Evolutionary conservation across 108 stramenopile species (phyloP).

Genomic region (Cyclotella baltica): DNA sequence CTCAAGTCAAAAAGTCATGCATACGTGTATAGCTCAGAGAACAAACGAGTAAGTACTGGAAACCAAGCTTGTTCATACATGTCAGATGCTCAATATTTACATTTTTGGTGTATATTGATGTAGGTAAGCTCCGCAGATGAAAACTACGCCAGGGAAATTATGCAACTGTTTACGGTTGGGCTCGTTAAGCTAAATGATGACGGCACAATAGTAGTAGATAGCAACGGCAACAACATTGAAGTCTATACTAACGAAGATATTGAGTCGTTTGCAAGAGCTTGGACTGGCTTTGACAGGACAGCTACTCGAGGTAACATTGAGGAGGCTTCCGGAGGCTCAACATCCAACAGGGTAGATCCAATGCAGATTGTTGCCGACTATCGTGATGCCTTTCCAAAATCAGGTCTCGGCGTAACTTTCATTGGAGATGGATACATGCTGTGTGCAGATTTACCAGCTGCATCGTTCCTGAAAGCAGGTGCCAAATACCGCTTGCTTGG

Average conservation of each 20-base stretch:
- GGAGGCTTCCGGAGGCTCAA: conserved; percentile 6
- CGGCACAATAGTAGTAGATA: conserved; percentile 62
- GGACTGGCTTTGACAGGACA: conserved; percentile 70
- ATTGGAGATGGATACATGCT: conserved; percentile 76
- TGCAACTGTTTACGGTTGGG: conserved; percentile 77
- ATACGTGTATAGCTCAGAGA: conserved; percentile 37
- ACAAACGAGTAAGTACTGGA: background rate
- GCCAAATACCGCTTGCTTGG: conserved; percentile 68
- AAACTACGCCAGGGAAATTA: conserved; percentile 55
- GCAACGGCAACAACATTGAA: conserved; percentile 37
- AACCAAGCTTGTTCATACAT: conserved; percentile 30
- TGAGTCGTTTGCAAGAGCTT: conserved; percentile 60
- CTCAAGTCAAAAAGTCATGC: conserved; percentile 45
- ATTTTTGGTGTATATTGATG: conserved; percentile 18
- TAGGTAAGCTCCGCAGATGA: conserved; percentile 7
- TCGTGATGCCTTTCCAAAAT: conserved; percentile 77
- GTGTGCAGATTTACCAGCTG: conserved; percentile 61
- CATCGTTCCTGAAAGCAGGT: conserved; percentile 63
- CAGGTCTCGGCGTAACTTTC: conserved; percentile 55
- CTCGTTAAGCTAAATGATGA: conserved; percentile 62
- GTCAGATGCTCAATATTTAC: no score
- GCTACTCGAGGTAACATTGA: conserved; percentile 57
- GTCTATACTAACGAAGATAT: conserved; percentile 85
- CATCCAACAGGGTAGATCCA: conserved; percentile 55
- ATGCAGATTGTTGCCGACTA: conserved; percentile 48